These are phyloP conservation scores for Olyra latifolia DNA, from an alignment of 176 grass and related monocot species.

Conservation along the genomic window DNA sequence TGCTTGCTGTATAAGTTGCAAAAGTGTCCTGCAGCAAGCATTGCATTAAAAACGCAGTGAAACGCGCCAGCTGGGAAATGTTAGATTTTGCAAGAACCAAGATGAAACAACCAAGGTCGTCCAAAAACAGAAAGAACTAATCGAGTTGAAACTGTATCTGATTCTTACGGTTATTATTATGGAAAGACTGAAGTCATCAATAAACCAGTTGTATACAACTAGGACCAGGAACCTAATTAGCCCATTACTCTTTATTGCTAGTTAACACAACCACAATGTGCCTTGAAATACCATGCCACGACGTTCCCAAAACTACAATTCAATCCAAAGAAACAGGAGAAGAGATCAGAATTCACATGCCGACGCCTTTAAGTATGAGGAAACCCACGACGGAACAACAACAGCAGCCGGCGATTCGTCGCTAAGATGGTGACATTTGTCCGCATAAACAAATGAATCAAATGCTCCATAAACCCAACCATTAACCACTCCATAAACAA, in stretches of 20 bases:
- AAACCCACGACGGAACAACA: neutral
- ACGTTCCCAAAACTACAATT: constrained; percentile 5
- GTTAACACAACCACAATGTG: neutral
- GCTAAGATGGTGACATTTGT: neutral
- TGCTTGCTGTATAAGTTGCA: constrained; percentile 74
- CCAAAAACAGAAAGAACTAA: neutral
- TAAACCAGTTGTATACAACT: neutral
- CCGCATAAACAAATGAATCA: constrained; percentile 17
- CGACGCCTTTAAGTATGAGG: neutral
- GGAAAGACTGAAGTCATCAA: neutral
- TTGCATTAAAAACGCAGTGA: neutral
- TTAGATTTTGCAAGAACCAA: neutral
- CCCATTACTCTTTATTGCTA: neutral
- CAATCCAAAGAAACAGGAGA: neutral
- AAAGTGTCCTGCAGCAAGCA: constrained; percentile 66
- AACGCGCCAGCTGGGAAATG: neutral
- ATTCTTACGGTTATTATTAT: neutral
- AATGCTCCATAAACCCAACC: constrained; percentile 10
- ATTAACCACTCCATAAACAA: constrained; percentile 34
- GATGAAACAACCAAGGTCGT: neutral
- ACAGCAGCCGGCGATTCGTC: neutral
- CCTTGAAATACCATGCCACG: neutral
- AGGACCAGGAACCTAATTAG: neutral
- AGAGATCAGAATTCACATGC: neutral
- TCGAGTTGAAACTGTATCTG: neutral